phyloP scores from a whole-genome alignment of 495 filamentous ascomycete species.

The Talaromyces thailandensis region DNA sequence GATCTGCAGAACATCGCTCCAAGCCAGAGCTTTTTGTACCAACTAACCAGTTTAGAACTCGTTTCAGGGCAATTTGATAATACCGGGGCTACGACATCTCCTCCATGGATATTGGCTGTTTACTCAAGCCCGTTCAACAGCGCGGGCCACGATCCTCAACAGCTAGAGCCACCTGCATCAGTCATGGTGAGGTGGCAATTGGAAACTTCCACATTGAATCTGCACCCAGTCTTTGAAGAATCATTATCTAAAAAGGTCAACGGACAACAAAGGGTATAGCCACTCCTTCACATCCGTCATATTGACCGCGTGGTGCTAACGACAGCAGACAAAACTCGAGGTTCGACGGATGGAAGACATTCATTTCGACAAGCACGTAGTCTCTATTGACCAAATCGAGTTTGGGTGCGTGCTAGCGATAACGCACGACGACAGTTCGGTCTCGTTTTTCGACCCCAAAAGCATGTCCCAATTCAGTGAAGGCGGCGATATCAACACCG shows the following conservation, averaged over 20 bases:
- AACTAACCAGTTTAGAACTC: conserved; percentile 58
- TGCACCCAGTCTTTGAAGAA: conserved; percentile 70
- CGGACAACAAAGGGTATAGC: conserved; percentile 29
- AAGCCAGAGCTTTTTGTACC: conserved; percentile 36
- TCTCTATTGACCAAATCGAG: conserved; percentile 57
- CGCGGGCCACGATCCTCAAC: conserved; percentile 34
- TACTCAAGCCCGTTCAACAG: conserved; percentile 51
- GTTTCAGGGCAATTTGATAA: conserved; percentile 49
- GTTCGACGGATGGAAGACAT: conserved; percentile 62
- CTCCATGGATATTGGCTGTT: conserved; percentile 59
- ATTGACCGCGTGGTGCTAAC: background rate
- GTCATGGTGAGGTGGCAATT: conserved; percentile 74
- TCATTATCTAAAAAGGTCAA: conserved; percentile 55
- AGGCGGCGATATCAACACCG: conserved; percentile 50
- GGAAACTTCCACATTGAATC: conserved; percentile 42
- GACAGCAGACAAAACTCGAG: conserved; percentile 42
- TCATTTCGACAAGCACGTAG: conserved; percentile 53
- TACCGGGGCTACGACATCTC: conserved; percentile 35
- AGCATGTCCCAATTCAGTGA: conserved; percentile 57
- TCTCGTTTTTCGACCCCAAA: conserved; percentile 66
- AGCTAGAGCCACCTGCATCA: conserved; percentile 52
- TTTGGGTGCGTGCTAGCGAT: conserved; percentile 60
- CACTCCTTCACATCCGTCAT: conserved; percentile 15
- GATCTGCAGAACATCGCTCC: conserved; percentile 20
- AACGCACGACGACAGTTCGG: conserved; percentile 63